Percentiles rank a stretch among this genome's conserved stretches.
Conservation (phyloP, 805 yeast genomes). For the Ogataea populi-albae region DNA sequence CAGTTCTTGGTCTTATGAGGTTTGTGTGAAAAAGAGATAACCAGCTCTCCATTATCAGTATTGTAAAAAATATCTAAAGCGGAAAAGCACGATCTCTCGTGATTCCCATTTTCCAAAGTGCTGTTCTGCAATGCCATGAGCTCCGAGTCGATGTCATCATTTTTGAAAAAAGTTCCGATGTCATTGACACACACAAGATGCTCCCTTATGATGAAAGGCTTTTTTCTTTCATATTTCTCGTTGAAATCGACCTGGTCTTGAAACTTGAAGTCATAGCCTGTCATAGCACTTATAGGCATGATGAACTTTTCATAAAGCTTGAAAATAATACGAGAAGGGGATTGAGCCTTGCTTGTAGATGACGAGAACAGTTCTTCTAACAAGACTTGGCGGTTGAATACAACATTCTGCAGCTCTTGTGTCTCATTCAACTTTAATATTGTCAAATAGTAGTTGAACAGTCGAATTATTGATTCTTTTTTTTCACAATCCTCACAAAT, state of each 20-base stretch:
- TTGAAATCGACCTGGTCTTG: constrained; percentile 18
- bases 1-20: constrained; percentile 18
- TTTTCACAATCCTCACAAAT: constrained; percentile 25
- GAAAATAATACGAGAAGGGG: constrained; percentile 22
- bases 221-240: constrained; percentile 8
- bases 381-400: constrained; percentile 21
- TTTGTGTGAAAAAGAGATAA: constrained; percentile 30
- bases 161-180: constrained; percentile 16
- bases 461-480: constrained; percentile 23
- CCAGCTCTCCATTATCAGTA: constrained; percentile 25
- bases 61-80: constrained; percentile 28
- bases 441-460: constrained; percentile 24
- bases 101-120: constrained; percentile 9
- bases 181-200: constrained; percentile 21
- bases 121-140: constrained; percentile 24
- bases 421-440: constrained; percentile 24
- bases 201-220: constrained; percentile 19
- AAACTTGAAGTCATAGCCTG: constrained; percentile 30
- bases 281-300: constrained; percentile 28
- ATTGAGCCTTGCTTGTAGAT: constrained; percentile 19
- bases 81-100: constrained; percentile 24
- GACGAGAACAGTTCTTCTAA: constrained; percentile 23
- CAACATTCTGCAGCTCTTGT: constrained; percentile 25
- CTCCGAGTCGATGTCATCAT: constrained; percentile 23
- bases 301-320: constrained; percentile 29